phyloP scores from a whole-genome alignment of 2,329 filamentous ascomycete genomes.

The Aureobasidium sp. region DNA sequence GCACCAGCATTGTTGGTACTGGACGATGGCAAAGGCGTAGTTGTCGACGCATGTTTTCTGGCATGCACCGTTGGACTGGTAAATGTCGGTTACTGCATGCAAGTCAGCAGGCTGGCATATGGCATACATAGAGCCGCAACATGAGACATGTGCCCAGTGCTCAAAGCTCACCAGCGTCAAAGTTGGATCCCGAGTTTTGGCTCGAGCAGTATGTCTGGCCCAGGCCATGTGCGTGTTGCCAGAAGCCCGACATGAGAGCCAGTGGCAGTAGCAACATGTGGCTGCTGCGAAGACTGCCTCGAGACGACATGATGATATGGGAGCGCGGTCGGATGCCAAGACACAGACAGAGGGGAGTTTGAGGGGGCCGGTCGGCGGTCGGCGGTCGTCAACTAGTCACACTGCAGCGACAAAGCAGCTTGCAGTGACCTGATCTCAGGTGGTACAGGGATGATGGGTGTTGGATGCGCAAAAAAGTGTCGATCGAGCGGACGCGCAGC shows the following conservation, averaged over 20 bases:
- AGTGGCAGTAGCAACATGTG: slow-evolving; percentile 9
- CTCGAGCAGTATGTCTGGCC: slow-evolving; percentile 36
- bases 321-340: slow-evolving; percentile 19
- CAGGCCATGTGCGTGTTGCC: slow-evolving; percentile 17
- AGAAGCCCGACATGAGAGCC: slow-evolving; percentile 10
- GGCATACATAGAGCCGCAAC: neutral
- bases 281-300: neutral
- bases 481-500: slow-evolving; percentile 6
- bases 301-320: neutral
- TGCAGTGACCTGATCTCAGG: neutral
- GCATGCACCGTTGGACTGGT: slow-evolving; percentile 64
- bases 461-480: neutral
- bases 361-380: neutral
- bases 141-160: neutral
- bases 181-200: slow-evolving; percentile 33
- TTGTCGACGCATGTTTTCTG: slow-evolving; percentile 46
- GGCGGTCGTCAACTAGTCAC: slow-evolving; percentile 12
- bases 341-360: slow-evolving; percentile 17
- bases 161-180: slow-evolving; percentile 25
- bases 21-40: slow-evolving; percentile 61
- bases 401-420: slow-evolving; percentile 11
- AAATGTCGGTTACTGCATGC: slow-evolving; percentile 27
- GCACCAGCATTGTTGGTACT: slow-evolving; percentile 64
- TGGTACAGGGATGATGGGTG: neutral
- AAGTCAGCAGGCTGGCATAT: slow-evolving; percentile 15